Evolutionary conservation across 2,329 filamentous ascomycete species (phyloP), one percentile per base, ranked within the genome.

Genomic region (Sporothrix humicola): DNA sequence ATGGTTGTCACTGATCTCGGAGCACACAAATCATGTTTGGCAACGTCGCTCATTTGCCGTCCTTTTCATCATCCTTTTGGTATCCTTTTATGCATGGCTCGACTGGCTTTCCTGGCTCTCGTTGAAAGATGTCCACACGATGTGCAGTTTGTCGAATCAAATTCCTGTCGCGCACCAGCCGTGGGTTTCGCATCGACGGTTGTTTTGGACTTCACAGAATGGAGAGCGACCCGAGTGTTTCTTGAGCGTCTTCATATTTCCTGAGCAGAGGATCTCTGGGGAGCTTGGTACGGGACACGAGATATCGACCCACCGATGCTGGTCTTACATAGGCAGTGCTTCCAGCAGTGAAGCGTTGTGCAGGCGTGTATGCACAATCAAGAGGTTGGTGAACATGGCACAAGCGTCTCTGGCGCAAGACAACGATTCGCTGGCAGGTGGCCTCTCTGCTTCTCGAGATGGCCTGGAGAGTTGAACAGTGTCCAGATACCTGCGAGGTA

Each of bases 91-190:
- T 59, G 23, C 23, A 26, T 26, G 2, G n/a, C 20, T 56, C 8
- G 8, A n/a, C 13, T 56, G 46, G 12, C 10, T 52, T 46, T 50
- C 44, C 56, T 42, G 69, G 56, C 56, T 48, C 54, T 46, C 37
- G 42, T 61, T 44, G 61, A 63, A 61, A 54, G 61, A 26, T 46
- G 20, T 8, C 58, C 69, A 7, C 44, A 59, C 20, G 37, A 63
- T 63, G 46, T 66, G 37, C 71, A 52, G 59, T 56, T 37, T 48
- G 59, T 56, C 71, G 50, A 63, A 31, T 72, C 50, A 23, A 42
- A 17, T 52, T 66, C 48, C 48, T 72, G 59, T 66, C n/a, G 59
- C 48, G 59, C 48, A 56, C 31, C 58, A 46, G 71, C 59, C 71
- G 59, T 66, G 71, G 59, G 31, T 58, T n/a, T 44, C 26, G n/a